Base-by-base conservation (phyloP, 2,329 filamentous ascomycete genomes). In the Corinectria fuckeliana region DNA sequence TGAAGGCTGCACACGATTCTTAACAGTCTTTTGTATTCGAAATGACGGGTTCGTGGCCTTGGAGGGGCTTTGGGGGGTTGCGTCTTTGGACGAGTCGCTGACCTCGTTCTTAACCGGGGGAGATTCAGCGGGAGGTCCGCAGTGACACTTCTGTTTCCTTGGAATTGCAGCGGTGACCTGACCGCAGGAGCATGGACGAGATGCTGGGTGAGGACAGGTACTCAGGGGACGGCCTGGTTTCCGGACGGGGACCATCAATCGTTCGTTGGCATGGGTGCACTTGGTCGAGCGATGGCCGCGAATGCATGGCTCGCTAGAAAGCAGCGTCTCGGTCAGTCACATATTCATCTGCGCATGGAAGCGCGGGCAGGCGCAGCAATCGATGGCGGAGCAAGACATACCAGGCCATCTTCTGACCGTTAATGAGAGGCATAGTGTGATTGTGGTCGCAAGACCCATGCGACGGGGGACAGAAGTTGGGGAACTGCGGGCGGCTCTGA, bases 271-370 rank as follows among this genome's bases (percentile, higher is more conserved):
- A 72, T 92, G 89, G 47, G 84, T 88, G 75, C 89, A 92, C 79
- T 90, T 91, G 51, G 89, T 91, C 26, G 89, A 91, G 68, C 89
- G 87, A 75, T 92, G 89, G 56, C 89, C 89, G 70, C 89, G 87
- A 67, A 91, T 91, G 73, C 89, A 91, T 71, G 89, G 88, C 80
- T 86, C 86, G 76, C 89, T 91, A 53, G 23, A 20, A 7, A 44
- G 48, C 6, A 49, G 32, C n/a, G 5, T 39, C 26, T 48, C 8
- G 36, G 61, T 70, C 25, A 70, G 66, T 41, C 30, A 50, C 41
- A 49, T 58, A 34, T 20, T 21, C 34, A 39, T 36, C 23, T 38
- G 23, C 36, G 42, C 13, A 34, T 42, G 36, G 25, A n/a, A 16
- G 44, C 50, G 28, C 47, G 30, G 32, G 10, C 48, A 36, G 21